These are phyloP conservation scores for Candida sonorensis DNA, from an alignment of 805 yeast genomes.

Conservation along the genomic window DNA sequence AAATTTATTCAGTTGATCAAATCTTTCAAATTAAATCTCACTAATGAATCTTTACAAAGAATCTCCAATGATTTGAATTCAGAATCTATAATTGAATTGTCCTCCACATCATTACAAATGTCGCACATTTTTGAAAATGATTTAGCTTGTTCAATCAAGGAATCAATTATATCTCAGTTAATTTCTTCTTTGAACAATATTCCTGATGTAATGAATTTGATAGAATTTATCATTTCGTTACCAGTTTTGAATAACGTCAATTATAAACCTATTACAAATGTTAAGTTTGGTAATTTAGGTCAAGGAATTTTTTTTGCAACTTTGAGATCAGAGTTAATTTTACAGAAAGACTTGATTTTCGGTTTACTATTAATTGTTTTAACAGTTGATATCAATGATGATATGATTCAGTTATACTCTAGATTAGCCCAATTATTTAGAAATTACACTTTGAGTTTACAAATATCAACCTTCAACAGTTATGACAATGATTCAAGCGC, in stretches of 20 bases:
- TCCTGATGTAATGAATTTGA: constrained; percentile 28
- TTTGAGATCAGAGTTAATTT: constrained; percentile 12
- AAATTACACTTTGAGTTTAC: constrained; percentile 4
- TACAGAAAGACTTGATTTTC: constrained; percentile 16
- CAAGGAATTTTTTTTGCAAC: constrained; percentile 13
- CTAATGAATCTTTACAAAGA: constrained; percentile 28
- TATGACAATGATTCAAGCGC: neutral
- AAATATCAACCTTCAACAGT: constrained; percentile 4
- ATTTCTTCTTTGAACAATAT: constrained; percentile 33
- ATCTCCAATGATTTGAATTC: constrained; percentile 31
- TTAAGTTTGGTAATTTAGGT: constrained; percentile 21
- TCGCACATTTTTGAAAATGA: constrained; percentile 33
- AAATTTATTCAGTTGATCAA: constrained; percentile 23
- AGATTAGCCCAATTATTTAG: constrained; percentile 12
- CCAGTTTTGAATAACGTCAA: constrained; percentile 17
- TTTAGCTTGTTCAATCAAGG: constrained; percentile 36
- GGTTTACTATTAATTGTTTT: constrained; percentile 23
- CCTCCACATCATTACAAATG: too few species aligned
- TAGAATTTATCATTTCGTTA: constrained; percentile 30
- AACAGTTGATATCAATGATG: constrained; percentile 27
- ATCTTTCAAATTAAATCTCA: constrained; percentile 33
- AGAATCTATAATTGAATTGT: constrained; percentile 14
- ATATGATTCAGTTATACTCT: constrained; percentile 17
- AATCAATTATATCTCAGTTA: constrained; percentile 30
- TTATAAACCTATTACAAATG: constrained; percentile 13